These are phyloP conservation scores for Pyricularia pennisetigena DNA, from an alignment of 2,329 filamentous ascomycete genomes.

Conservation along the genomic window DNA sequence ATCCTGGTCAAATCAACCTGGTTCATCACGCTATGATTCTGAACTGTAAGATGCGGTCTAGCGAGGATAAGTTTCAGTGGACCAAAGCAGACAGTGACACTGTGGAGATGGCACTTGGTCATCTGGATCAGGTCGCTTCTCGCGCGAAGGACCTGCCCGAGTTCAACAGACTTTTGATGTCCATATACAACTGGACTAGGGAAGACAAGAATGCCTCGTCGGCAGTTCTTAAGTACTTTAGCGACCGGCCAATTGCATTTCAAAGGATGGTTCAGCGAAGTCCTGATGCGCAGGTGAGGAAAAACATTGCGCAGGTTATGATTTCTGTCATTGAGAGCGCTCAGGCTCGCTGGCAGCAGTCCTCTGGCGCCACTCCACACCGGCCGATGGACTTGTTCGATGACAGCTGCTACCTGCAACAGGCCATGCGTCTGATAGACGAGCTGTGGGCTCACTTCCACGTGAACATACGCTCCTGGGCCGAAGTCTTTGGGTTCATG, in stretches of 20 bases:
- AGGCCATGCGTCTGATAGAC: background rate
- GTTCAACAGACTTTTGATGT: slow-evolving; percentile 36
- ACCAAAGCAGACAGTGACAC: slow-evolving; percentile 28
- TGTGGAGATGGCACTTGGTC: slow-evolving; percentile 47
- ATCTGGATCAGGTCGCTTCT: slow-evolving; percentile 67
- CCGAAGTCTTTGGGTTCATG: slow-evolving; percentile 66
- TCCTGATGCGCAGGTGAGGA: slow-evolving; percentile 44
- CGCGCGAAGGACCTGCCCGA: slow-evolving; percentile 60
- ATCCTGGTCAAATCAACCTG: slow-evolving; percentile 60
- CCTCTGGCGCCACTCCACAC: slow-evolving; percentile 22
- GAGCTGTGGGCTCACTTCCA: slow-evolving; percentile 55
- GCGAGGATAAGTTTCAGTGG: slow-evolving; percentile 13
- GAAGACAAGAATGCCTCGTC: slow-evolving; percentile 45
- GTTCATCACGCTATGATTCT: slow-evolving; percentile 49
- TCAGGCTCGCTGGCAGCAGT: slow-evolving; percentile 36
- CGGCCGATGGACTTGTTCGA: slow-evolving; percentile 8
- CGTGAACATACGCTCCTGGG: slow-evolving; percentile 55
- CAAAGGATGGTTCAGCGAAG: slow-evolving; percentile 56
- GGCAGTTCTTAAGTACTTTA: slow-evolving; percentile 53
- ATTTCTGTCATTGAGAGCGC: slow-evolving; percentile 42
- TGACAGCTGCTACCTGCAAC: slow-evolving; percentile 31
- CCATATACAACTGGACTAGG: slow-evolving; percentile 36
- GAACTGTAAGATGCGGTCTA: background rate
- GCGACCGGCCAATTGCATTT: slow-evolving; percentile 43
- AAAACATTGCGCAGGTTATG: slow-evolving; percentile 39